A percentile compares a stretch with the other conserved stretches of the same genome.
Conservation (phyloP, 2,329 filamentous ascomycete genomes). For the Metarhizium brunneum region DNA sequence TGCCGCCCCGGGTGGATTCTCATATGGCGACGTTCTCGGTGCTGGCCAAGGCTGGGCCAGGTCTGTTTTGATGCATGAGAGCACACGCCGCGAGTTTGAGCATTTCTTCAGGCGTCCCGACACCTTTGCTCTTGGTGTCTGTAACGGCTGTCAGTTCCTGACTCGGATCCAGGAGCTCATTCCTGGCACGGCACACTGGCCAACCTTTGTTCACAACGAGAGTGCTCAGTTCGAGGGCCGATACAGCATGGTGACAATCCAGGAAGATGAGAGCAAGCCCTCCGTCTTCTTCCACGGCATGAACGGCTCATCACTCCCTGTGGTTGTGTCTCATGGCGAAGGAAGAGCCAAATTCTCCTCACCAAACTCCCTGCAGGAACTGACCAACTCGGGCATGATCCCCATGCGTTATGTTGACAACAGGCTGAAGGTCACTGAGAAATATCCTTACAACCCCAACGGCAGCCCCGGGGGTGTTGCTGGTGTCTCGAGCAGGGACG, state of each 20-base stretch:
- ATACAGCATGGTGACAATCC: conserved; percentile 71
- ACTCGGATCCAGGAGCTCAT: conserved; percentile 71
- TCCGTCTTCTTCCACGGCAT: conserved; percentile 90
- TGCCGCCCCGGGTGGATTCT: conserved; percentile 94
- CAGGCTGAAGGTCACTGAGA: conserved; percentile 59
- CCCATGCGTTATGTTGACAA: conserved; percentile 84
- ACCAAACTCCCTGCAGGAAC: conserved; percentile 38
- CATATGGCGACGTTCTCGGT: conserved; percentile 76
- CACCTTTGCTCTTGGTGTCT: conserved; percentile 88
- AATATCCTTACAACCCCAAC: conserved; percentile 83
- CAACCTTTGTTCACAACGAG: conserved; percentile 74
- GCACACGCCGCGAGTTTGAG: conserved; percentile 66
- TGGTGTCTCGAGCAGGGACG: conserved; percentile 67
- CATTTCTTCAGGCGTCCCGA: conserved; percentile 79
- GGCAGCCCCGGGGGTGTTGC: conserved; percentile 76
- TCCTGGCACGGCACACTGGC: conserved; percentile 76
- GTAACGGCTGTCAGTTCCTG: conserved; percentile 96
- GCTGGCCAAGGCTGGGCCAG: conserved; percentile 97
- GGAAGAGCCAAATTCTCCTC: conserved; percentile 65
- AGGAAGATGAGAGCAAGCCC: conserved; percentile 46
- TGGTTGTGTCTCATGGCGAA: conserved; percentile 85
- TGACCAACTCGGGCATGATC: conserved; percentile 60
- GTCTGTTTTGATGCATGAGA: conserved; percentile 78
- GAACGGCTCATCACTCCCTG: conserved; percentile 71
- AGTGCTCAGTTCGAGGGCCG: conserved; percentile 87